phyloP scores from a whole-genome alignment of 1,139 yeast genomes.

The Lodderomyces jiufengensis region DNA sequence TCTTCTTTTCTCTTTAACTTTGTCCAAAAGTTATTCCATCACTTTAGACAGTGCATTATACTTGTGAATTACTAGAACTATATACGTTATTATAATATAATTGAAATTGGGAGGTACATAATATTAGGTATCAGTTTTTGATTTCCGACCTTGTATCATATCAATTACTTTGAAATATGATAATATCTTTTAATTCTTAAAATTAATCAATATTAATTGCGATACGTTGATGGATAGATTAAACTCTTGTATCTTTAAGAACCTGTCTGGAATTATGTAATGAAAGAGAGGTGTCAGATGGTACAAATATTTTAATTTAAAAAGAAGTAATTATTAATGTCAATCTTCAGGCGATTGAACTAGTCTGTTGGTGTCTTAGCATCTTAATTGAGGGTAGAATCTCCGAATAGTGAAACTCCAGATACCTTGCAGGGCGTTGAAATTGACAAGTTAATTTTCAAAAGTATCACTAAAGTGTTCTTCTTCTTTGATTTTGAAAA shows the following conservation, averaged over 20 bases:
- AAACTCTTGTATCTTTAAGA: conserved; percentile 43
- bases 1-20: conserved; percentile 32
- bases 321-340: no score
- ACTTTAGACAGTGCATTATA: conserved; percentile 48
- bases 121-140: conserved; percentile 9
- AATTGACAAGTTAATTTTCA: no score
- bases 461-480: no score
- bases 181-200: conserved; percentile 5
- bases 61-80: conserved; percentile 12
- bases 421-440: no score
- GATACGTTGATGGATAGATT: conserved; percentile 49
- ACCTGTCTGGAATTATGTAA: conserved; percentile 46
- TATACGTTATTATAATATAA: neutral
- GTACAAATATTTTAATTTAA: conserved; percentile 34
- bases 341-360: no score
- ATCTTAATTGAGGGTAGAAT: no score
- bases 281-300: conserved; percentile 59
- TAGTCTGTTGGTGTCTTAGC: no score
- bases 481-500: no score
- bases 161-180: neutral
- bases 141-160: neutral
- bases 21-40: conserved; percentile 55
- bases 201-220: conserved; percentile 31
- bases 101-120: conserved; percentile 3
- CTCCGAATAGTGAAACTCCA: no score